phyloP scores from a whole-genome alignment of 805 yeast species.

The Ogataea allantospora region DNA sequence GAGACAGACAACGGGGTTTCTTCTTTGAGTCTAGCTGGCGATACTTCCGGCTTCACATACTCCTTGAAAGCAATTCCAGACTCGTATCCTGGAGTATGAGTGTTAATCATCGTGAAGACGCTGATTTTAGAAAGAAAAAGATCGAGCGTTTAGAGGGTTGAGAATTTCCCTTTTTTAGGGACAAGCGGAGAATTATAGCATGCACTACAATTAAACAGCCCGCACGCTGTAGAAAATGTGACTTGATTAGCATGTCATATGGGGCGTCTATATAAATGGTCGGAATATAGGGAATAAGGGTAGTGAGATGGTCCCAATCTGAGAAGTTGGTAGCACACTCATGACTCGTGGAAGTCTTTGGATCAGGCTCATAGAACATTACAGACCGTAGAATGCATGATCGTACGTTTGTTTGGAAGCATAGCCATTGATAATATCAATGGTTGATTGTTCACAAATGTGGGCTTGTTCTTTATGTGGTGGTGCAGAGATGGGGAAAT shows the following conservation, averaged over 20 bases:
- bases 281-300: not conserved
- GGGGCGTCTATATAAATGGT: no score
- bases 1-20: conserved; percentile 2
- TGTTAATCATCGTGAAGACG: conserved; percentile 15
- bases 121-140: conserved; percentile 8
- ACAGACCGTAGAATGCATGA: not conserved
- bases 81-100: conserved; percentile 16
- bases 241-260: not conserved
- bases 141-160: conserved; percentile 12
- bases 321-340: not conserved
- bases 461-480: conserved; percentile 4
- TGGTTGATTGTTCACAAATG: not conserved
- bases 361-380: not conserved
- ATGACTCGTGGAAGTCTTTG: not conserved
- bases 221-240: not conserved
- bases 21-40: conserved; percentile 10
- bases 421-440: not conserved
- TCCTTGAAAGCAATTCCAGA: conserved; percentile 16
- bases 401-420: not conserved
- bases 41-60: conserved; percentile 12
- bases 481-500: conserved; percentile 5
- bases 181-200: conserved; percentile 5
- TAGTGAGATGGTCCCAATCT: not conserved
- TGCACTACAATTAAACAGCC: not conserved
- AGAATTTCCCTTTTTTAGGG: conserved; percentile 6